Evolutionary conservation across 2,329 filamentous ascomycete genomes (phyloP), one percentile per base, ranked within the genome.

Genomic region (Cephalotrichum gorgonifer): DNA sequence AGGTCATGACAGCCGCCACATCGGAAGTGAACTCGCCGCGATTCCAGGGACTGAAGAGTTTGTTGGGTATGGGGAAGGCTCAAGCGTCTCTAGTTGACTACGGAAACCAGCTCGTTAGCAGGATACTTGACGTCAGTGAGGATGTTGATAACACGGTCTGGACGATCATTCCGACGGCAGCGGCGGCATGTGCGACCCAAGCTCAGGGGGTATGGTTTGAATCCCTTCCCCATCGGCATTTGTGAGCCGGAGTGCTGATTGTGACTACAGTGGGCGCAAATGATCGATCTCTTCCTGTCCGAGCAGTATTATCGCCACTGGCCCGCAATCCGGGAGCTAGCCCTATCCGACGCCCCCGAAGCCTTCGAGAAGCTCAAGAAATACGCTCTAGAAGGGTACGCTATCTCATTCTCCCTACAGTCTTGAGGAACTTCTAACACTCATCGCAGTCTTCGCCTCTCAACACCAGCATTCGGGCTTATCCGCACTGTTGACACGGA

Each of bases 151-250:
- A 81, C 44, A 70, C 78, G 33, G 74, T 78, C 7, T 79, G 71
- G 68, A 73, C 76, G 53, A 72, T 81, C 43, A 60, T 81, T 54
- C 78, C 79, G 2, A 74, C 75, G 2, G 73, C 76, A 8, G 69
- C 71, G 22, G 73, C 75, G 1, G 74, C 78, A 58, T 70, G 78
- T 2, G 76, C 78, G 9, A 81, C 76, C 56, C 78, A 83, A 60
- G 73, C 73, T 8, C 73, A 78, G 28, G 49, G 49, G 15, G 69
- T 41, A 44, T 43, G 27, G 14, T 26, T 48, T 30, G 42, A 35
- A 12, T 35, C 12, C 44, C 23, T 27, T 14, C 23, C 27, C 27
- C 12, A 30, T 26, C 4, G 1, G 17, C 39, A 9, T 17, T 12
- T 26, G 12, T 25, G 11, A 20, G 20, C 20, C 25, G 39, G 15